Conservation (phyloP, 2,329 filamentous ascomycete species). For the Penicillium sp. region DNA sequence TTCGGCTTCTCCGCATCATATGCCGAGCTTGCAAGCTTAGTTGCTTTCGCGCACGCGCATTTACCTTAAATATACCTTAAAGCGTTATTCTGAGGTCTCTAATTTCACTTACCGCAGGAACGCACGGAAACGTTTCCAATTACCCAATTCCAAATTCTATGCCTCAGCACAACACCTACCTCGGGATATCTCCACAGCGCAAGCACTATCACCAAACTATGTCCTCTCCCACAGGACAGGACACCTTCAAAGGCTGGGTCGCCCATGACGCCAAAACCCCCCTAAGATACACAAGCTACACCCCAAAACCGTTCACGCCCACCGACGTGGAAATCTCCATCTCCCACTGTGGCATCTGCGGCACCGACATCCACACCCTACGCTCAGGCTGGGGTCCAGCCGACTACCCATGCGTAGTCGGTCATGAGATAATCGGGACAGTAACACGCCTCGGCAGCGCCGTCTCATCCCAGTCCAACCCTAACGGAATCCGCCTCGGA, state of each 20-base stretch:
- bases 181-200: conserved; percentile 1
- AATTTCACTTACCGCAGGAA: neutral
- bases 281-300: conserved; percentile 30
- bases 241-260: conserved; percentile 37
- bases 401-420: conserved; percentile 46
- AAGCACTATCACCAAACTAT: neutral
- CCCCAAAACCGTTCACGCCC: conserved; percentile 44
- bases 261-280: conserved; percentile 28
- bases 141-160: neutral
- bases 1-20: conserved; percentile 9
- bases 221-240: neutral
- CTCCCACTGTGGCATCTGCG: conserved; percentile 59
- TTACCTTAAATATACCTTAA: neutral
- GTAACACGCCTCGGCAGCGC: conserved; percentile 47
- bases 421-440: conserved; percentile 58
- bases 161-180: neutral
- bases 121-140: neutral
- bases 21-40: neutral
- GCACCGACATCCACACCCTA: conserved; percentile 53
- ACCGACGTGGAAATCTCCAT: conserved; percentile 59
- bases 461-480: conserved; percentile 19
- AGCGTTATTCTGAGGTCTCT: neutral
- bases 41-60: too few relatives aligned
- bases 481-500: conserved; percentile 46
- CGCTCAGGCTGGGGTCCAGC: conserved; percentile 42